These are phyloP conservation scores for Takashimella tepidaria DNA, from an alignment of 1,284 basidiomycete genomes.

Conservation along the genomic window DNA sequence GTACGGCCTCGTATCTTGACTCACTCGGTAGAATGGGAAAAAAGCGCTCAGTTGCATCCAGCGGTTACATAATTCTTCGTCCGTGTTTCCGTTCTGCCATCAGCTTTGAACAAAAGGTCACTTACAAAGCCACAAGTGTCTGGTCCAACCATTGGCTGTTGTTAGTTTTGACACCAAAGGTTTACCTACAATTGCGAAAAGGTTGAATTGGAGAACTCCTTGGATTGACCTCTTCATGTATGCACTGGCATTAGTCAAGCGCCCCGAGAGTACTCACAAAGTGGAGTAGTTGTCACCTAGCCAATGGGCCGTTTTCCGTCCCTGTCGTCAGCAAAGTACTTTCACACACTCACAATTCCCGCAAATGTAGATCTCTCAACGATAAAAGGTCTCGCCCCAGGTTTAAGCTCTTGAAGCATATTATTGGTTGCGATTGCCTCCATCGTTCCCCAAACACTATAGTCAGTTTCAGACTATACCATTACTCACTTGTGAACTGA, in stretches of 20 bases:
- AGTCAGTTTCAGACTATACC: constrained; percentile 24
- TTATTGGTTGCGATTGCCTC: constrained; percentile 59
- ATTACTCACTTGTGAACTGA: constrained; percentile 46
- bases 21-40: constrained; percentile 39
- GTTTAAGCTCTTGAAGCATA: constrained; percentile 54
- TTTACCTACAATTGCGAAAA: constrained; percentile 12
- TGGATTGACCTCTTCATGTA: constrained; percentile 59
- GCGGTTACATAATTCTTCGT: constrained; percentile 73
- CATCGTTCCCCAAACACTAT: constrained; percentile 64
- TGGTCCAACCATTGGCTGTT: constrained; percentile 63
- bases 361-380: constrained; percentile 62
- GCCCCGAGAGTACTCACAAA: constrained; percentile 44
- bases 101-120: background rate
- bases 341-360: constrained; percentile 51
- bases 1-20: background rate
- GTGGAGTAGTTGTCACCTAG: constrained; percentile 63
- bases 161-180: constrained; percentile 4
- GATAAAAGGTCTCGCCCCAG: constrained; percentile 60
- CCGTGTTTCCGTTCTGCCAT: constrained; percentile 58
- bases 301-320: constrained; percentile 39
- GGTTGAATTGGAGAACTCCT: constrained; percentile 66
- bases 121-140: constrained; percentile 55
- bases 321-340: background rate
- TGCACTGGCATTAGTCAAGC: constrained; percentile 47
- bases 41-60: constrained; percentile 72